A percentile compares a stretch with the other conserved stretches of the same genome.
Evolutionary conservation across 2,329 filamentous ascomycete species (phyloP).

Genomic region (Aspergillus novoparasiticus): DNA sequence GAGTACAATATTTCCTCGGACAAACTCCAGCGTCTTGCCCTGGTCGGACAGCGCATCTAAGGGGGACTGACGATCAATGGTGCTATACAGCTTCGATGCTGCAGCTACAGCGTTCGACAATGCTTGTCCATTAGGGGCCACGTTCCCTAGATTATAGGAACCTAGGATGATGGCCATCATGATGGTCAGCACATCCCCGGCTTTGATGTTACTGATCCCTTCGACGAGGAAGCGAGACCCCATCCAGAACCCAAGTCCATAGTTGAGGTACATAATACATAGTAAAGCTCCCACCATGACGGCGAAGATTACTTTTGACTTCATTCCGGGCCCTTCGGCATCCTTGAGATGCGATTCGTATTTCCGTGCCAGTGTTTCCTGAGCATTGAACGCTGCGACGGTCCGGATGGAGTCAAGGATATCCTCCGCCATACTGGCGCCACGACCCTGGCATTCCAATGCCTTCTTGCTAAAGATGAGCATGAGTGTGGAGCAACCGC

Average conservation of each 20-base stretch:
- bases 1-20: constrained; percentile 41
- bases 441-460: constrained; percentile 70
- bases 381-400: constrained; percentile 51
- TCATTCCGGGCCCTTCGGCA: constrained; percentile 29
- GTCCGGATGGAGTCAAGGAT: constrained; percentile 54
- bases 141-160: constrained; percentile 39
- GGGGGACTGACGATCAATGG: constrained; percentile 44
- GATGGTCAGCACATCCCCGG: constrained; percentile 32
- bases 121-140: constrained; percentile 45
- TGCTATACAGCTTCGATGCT: constrained; percentile 38
- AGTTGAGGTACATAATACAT: constrained; percentile 36
- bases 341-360: constrained; percentile 30
- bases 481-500: constrained; percentile 68
- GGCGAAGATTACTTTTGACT: constrained; percentile 31
- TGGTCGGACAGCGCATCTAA: constrained; percentile 39
- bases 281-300: constrained; percentile 34
- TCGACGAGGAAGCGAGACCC: constrained; percentile 31
- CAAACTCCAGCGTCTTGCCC: constrained; percentile 26
- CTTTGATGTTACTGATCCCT: constrained; percentile 21
- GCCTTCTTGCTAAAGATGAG: constrained; percentile 76
- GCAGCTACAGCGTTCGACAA: constrained; percentile 49
- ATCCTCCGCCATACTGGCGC: constrained; percentile 53
- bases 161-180: constrained; percentile 38
- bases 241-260: constrained; percentile 39
- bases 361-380: constrained; percentile 28